These are phyloP conservation scores for Solanum rostratum DNA, from an alignment of 257 asterid species.

Conservation along the genomic window DNA sequence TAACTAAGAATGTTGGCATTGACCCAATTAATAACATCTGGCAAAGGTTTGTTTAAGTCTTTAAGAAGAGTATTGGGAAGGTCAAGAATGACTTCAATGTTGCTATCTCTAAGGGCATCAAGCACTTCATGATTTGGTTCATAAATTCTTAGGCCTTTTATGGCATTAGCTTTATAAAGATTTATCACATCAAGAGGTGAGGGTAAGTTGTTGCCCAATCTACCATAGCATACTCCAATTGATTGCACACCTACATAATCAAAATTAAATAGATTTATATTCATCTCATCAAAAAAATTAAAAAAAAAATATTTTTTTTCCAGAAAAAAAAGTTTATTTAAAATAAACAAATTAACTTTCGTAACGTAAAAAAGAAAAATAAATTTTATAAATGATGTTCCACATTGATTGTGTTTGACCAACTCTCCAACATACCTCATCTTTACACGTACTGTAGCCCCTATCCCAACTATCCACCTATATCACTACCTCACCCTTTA, in stretches of 20 bases:
- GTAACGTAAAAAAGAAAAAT: no score
- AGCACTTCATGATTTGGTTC: slow-evolving; percentile 3
- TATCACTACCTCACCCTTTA: no score
- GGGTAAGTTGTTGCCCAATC: slow-evolving; percentile 20
- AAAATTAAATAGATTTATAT: not conserved
- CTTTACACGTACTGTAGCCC: no score
- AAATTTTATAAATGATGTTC: no score
- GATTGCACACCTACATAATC: slow-evolving; percentile 1
- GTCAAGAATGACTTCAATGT: slow-evolving; percentile 16
- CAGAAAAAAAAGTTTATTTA: no score
- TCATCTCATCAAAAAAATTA: no score
- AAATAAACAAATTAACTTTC: no score
- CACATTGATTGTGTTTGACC: no score
- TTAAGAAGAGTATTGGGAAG: slow-evolving; percentile 7
- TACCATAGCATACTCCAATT: slow-evolving; percentile 22
- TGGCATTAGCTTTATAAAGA: slow-evolving; percentile 14
- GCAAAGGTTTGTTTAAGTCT: slow-evolving; percentile 1
- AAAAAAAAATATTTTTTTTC: no score
- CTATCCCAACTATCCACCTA: no score
- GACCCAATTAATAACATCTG: slow-evolving; percentile 20
- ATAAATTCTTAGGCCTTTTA: slow-evolving; percentile 13
- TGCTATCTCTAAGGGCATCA: slow-evolving; percentile 16
- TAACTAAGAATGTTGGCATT: not conserved
- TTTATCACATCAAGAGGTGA: slow-evolving; percentile 2
- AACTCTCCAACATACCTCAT: no score